Conservation (phyloP, 805 yeast genomes). For the Lachancea quebecensis region DNA sequence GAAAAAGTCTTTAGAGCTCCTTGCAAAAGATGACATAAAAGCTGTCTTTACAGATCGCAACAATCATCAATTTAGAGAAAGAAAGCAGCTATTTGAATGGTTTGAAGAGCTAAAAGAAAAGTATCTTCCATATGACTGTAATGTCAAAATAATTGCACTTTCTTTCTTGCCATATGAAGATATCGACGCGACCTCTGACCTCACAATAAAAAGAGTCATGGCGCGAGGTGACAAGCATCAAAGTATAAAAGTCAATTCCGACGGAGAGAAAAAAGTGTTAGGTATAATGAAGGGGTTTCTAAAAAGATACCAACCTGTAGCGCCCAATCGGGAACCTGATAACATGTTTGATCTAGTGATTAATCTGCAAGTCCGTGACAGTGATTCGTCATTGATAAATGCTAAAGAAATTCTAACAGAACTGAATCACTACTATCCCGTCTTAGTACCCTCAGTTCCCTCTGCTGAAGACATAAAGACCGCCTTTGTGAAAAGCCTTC, state of each 20-base stretch:
- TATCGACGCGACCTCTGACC: slow-evolving; percentile 21
- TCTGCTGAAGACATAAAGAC: slow-evolving; percentile 34
- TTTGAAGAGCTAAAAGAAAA: slow-evolving; percentile 38
- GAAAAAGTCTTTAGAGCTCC: slow-evolving; percentile 36
- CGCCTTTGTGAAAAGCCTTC: slow-evolving; percentile 49
- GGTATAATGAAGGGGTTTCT: slow-evolving; percentile 72
- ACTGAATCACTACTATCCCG: slow-evolving; percentile 39
- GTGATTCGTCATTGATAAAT: slow-evolving; percentile 45
- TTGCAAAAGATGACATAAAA: slow-evolving; percentile 30
- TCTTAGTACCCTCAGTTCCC: slow-evolving; percentile 38
- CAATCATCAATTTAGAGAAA: slow-evolving; percentile 66
- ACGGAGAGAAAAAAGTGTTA: slow-evolving; percentile 44
- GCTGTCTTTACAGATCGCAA: slow-evolving; percentile 77
- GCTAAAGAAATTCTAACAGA: slow-evolving; percentile 37
- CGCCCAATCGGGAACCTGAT: slow-evolving; percentile 48
- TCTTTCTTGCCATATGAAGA: slow-evolving; percentile 49
- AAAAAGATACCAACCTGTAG: slow-evolving; percentile 57
- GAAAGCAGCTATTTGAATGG: slow-evolving; percentile 56
- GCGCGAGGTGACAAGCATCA: slow-evolving; percentile 85
- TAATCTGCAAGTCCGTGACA: slow-evolving; percentile 40
- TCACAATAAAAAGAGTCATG: slow-evolving; percentile 54
- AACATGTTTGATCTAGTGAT: slow-evolving; percentile 58
- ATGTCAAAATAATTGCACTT: slow-evolving; percentile 56
- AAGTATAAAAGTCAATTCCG: slow-evolving; percentile 50
- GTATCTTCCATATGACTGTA: slow-evolving; percentile 38